phyloP scores from a whole-genome alignment of 208 protist genomes.

The Acanthamoeba divionensis region DNA sequence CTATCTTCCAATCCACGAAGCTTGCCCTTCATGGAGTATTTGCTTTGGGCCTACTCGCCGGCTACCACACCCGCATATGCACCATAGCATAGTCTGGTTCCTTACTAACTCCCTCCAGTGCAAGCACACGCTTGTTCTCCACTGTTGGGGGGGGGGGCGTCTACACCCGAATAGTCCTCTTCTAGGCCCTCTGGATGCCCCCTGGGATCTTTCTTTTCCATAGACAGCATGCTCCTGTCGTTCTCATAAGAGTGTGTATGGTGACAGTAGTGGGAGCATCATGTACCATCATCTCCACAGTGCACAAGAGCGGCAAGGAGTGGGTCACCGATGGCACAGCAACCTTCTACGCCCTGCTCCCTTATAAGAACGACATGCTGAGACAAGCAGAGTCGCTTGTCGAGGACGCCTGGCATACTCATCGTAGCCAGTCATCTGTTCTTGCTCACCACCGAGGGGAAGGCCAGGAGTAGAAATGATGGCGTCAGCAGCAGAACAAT shows the following conservation, averaged over 20 bases:
- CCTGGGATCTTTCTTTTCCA: not conserved
- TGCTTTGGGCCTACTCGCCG: not conserved
- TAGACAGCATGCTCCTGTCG: not conserved
- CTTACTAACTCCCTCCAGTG: constrained; percentile 26
- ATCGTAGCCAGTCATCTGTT: too few relatives aligned
- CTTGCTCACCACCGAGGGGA: too few relatives aligned
- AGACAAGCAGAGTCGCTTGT: too few relatives aligned
- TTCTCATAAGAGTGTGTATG: not conserved
- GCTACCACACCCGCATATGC: not conserved
- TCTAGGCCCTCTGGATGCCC: constrained; percentile 42
- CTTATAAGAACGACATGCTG: too few relatives aligned
- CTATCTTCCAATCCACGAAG: not conserved
- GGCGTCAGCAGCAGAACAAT: too few relatives aligned
- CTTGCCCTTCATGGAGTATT: not conserved
- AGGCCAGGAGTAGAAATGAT: too few relatives aligned
- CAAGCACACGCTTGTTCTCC: constrained; percentile 29
- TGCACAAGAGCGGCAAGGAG: constrained; percentile 33
- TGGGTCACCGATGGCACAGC: not conserved
- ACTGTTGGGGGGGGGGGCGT: constrained; percentile 45
- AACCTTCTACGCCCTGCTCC: constrained; percentile 49
- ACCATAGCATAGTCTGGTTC: constrained; percentile 12
- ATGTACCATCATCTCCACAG: constrained; percentile 52
- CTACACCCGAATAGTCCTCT: not conserved
- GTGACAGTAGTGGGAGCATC: not conserved
- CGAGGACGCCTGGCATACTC: too few relatives aligned